Conservation (phyloP, 2,329 filamentous ascomycete genomes). For the Sclerotinia spermophila region DNA sequence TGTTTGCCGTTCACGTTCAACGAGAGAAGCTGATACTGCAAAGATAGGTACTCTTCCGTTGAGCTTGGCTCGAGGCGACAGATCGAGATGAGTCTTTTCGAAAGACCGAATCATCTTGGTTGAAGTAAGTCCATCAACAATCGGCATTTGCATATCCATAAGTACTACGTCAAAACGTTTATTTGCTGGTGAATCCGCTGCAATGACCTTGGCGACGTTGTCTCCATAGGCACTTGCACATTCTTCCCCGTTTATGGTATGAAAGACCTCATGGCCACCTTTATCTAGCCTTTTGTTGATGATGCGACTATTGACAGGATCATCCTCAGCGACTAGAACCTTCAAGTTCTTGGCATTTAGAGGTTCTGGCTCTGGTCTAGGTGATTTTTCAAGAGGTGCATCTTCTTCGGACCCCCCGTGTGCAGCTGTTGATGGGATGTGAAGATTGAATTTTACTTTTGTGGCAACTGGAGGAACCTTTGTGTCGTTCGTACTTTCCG, state of each 20-base stretch:
- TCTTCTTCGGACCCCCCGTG: not conserved
- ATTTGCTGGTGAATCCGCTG: not conserved
- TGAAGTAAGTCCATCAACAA: conserved; percentile 77
- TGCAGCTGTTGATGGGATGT: conserved; percentile 14
- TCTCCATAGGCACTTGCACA: conserved; percentile 70
- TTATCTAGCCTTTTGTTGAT: conserved; percentile 79
- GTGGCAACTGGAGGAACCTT: conserved; percentile 13
- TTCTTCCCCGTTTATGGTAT: conserved; percentile 81
- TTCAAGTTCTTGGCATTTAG: conserved; percentile 35
- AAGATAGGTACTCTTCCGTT: conserved; percentile 76
- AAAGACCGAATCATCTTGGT: conserved; percentile 78
- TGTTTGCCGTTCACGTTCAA: conserved; percentile 63
- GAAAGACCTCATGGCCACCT: conserved; percentile 64
- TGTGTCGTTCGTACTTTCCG: not conserved
- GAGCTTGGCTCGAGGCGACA: conserved; percentile 55
- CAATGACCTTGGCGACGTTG: conserved; percentile 40
- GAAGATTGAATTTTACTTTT: conserved; percentile 26
- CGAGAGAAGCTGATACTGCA: conserved; percentile 77
- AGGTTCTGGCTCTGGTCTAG: not conserved
- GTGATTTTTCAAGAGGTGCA: not conserved
- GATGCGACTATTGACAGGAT: conserved; percentile 81
- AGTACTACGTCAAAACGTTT: conserved; percentile 70
- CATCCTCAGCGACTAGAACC: conserved; percentile 81
- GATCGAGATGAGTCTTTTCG: conserved; percentile 53
- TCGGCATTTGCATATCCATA: conserved; percentile 97